phyloP scores from a whole-genome alignment of 805 yeast species.

The Schwanniomyces sp. region DNA sequence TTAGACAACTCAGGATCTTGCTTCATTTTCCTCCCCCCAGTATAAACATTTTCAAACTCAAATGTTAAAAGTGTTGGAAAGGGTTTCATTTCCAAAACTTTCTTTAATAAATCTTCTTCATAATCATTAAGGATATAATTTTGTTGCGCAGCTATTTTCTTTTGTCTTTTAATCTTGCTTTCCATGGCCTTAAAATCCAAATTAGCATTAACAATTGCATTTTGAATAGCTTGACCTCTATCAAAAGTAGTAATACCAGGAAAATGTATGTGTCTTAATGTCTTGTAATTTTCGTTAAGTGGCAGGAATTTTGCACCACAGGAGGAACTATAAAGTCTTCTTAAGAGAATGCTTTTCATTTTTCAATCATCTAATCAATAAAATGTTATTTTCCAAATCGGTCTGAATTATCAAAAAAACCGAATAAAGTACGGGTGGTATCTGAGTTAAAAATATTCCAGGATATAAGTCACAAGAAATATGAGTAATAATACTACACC shows the following conservation, averaged over 20 bases:
- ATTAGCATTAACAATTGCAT: conserved; percentile 53
- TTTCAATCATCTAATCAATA: background rate
- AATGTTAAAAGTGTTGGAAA: conserved; percentile 74
- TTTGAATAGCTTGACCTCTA: conserved; percentile 58
- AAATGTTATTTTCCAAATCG: background rate
- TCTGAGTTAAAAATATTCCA: background rate
- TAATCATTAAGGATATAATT: conserved; percentile 44
- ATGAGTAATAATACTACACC: background rate
- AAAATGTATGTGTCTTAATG: conserved; percentile 42
- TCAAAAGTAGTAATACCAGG: conserved; percentile 39
- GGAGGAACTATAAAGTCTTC: conserved; percentile 9
- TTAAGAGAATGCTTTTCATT: conserved; percentile 3
- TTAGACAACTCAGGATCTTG: conserved; percentile 40
- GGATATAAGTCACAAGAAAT: background rate
- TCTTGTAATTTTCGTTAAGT: conserved; percentile 29
- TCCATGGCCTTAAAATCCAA: conserved; percentile 57
- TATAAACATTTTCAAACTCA: conserved; percentile 83
- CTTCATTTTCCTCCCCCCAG: conserved; percentile 86
- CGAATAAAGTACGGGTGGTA: background rate
- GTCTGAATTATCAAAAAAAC: background rate
- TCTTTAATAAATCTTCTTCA: conserved; percentile 46
- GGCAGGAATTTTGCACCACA: conserved; percentile 29
- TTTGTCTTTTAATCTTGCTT: conserved; percentile 44
- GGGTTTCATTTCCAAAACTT: conserved; percentile 45
- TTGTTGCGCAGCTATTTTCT: conserved; percentile 36